Evolutionary conservation across 2,329 filamentous ascomycete genomes (phyloP), one percentile per base, ranked within the genome.

Genomic region (Leptographium galeiforme): DNA sequence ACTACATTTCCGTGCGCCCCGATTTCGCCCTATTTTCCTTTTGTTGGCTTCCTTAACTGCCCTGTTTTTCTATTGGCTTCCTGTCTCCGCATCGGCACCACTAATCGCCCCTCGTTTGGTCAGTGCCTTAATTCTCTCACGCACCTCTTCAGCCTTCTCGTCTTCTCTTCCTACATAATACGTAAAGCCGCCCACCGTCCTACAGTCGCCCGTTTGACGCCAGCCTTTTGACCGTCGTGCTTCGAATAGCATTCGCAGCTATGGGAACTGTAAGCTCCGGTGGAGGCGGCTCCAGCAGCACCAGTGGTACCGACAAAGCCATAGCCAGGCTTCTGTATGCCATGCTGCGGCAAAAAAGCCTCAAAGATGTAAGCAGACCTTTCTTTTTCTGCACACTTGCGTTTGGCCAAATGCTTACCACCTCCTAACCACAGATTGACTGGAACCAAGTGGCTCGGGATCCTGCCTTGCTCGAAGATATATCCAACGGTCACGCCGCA

Each of bases 401-500:
- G 3, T 18, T 30, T 13, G 18, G 1, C 19, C 38, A 38, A 14
- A 41, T 14, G n/a, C 19, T 43, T n/a, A 38, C 18, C 14, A n/a
- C 4, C 25, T 19, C n/a, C 18, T 3, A 8, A 2, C 10, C 11
- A 6, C 53, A 81, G 78, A 78, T 81, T 60, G 74, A 81, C 62
- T 81, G 78, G 78, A 74, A 75, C 56, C 65, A 71, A 61, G 78
- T 81, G 46, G 78, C 78, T 52, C 63, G 69, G 39, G 74, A 79
- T 56, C 75, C 77, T 19, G 70, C 77, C 48, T 69, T 81, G 11
- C 57, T 72, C 30, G 70, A 78, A 50, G 68, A 72, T 59, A 80
- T 81, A 55, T 72, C 75, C 57, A 81, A 81, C 60, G 78, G 78
- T 46, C 78, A 81, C 63, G 78, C 78, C 34, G 78, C 78, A 36